Percentiles rank a stretch among this genome's conserved stretches.
phyloP scores from a whole-genome alignment of 2,329 filamentous ascomycete genomes.

The Sclerotinia trifoliorum region DNA sequence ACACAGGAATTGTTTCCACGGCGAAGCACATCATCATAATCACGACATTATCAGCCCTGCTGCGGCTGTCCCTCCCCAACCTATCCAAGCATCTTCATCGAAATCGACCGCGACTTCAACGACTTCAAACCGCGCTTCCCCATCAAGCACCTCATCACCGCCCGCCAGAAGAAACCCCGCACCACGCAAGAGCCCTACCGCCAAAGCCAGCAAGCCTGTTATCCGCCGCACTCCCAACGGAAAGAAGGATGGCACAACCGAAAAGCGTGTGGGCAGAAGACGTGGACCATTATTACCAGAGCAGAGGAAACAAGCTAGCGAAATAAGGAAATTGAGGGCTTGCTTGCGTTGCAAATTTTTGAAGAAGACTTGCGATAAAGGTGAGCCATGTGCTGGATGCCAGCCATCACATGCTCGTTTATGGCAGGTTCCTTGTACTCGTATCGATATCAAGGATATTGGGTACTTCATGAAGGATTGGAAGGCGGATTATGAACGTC shows the following conservation, averaged over 20 bases:
- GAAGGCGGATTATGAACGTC: slow-evolving; percentile 94
- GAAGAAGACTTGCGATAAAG: slow-evolving; percentile 99
- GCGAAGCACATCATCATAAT: slow-evolving; percentile 51
- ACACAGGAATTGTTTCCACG: slow-evolving; percentile 62
- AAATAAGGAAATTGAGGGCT: slow-evolving; percentile 91
- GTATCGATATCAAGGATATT: slow-evolving; percentile 98
- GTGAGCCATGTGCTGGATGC: slow-evolving; percentile 92
- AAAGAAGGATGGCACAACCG: slow-evolving; percentile 74
- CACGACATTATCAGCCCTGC: slow-evolving; percentile 64
- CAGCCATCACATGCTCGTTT: slow-evolving; percentile 92
- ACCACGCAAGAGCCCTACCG: slow-evolving; percentile 59
- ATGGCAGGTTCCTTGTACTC: slow-evolving; percentile 97
- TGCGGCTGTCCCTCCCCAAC: slow-evolving; percentile 64
- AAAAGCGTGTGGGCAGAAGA: slow-evolving; percentile 91
- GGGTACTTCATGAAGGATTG: slow-evolving; percentile 99
- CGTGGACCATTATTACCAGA: slow-evolving; percentile 88
- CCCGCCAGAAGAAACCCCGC: slow-evolving; percentile 66
- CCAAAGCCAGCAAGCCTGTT: slow-evolving; percentile 81
- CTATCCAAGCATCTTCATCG: slow-evolving; percentile 63
- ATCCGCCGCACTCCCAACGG: slow-evolving; percentile 73
- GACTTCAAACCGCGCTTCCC: slow-evolving; percentile 58
- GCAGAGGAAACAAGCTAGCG: slow-evolving; percentile 92
- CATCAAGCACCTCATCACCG: slow-evolving; percentile 59
- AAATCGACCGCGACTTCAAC: slow-evolving; percentile 58
- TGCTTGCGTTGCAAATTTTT: slow-evolving; percentile 97